These are phyloP conservation scores for Aquilaria sinensis DNA, from an alignment of 345 rosid genomes.

Conservation along the genomic window DNA sequence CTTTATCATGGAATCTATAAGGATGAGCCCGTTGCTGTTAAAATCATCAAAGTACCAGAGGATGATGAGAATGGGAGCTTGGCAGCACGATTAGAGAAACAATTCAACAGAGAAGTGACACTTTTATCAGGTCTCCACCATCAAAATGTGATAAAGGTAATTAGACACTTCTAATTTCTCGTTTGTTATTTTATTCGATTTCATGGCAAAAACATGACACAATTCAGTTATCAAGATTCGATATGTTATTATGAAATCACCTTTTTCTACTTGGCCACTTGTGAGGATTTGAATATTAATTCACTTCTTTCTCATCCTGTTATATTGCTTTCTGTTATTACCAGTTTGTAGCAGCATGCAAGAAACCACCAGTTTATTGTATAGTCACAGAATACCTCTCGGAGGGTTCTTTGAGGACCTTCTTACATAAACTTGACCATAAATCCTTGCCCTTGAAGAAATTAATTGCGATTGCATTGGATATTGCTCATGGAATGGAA, in stretches of 20 bases:
- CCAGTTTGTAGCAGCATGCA: slow-evolving; percentile 75
- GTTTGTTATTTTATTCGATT: neutral
- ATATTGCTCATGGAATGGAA: slow-evolving; percentile 89
- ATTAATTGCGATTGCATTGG: slow-evolving; percentile 58
- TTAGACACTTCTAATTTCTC: neutral
- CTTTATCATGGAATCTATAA: slow-evolving; percentile 90
- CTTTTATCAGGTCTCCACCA: slow-evolving; percentile 72
- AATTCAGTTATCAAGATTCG: slow-evolving; percentile 1
- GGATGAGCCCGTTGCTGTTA: slow-evolving; percentile 94
- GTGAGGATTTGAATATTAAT: neutral
- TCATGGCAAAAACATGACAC: neutral
- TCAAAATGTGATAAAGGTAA: slow-evolving; percentile 84
- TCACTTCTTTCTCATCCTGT: slow-evolving; percentile 12
- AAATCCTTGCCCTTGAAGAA: slow-evolving; percentile 61
- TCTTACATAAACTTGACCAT: slow-evolving; percentile 86
- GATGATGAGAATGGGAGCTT: slow-evolving; percentile 73
- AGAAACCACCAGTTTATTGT: slow-evolving; percentile 70
- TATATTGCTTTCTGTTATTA: slow-evolving; percentile 15
- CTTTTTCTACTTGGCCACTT: neutral
- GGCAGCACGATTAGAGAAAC: slow-evolving; percentile 72
- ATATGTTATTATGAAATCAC: neutral
- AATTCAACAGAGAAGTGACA: slow-evolving; percentile 77
- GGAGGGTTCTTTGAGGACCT: slow-evolving; percentile 82
- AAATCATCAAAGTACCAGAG: slow-evolving; percentile 81
- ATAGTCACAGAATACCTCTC: slow-evolving; percentile 63